Percentiles rank a stretch among this genome's conserved stretches.
Conservation (phyloP, 805 yeast species). For the Wickerhamiella nectarea region DNA sequence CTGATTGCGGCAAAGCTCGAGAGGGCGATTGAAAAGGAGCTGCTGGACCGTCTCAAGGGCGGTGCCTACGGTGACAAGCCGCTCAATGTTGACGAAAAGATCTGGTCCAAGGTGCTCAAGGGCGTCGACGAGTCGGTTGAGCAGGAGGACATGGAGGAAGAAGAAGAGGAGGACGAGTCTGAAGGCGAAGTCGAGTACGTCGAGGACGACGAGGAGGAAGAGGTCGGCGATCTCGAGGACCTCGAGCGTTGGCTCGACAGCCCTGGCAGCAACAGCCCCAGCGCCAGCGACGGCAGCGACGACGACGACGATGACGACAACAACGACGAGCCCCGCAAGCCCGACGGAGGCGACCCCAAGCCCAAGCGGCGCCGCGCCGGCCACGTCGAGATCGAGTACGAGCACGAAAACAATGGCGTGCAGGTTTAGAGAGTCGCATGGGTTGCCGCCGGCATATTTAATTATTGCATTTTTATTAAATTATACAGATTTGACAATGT, state of each 20-base stretch:
- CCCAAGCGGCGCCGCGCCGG: slow-evolving; percentile 30
- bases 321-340: slow-evolving; percentile 25
- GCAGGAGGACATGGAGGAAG: slow-evolving; percentile 37
- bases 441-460: background rate
- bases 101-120: slow-evolving; percentile 85
- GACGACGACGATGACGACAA: slow-evolving; percentile 26
- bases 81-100: slow-evolving; percentile 84
- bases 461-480: background rate
- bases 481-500: slow-evolving; percentile 1
- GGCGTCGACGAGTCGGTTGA: slow-evolving; percentile 60
- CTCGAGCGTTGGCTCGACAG: slow-evolving; percentile 66
- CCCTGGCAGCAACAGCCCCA: slow-evolving; percentile 16
- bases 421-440: slow-evolving; percentile 11
- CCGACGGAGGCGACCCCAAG: slow-evolving; percentile 26
- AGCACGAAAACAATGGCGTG: slow-evolving; percentile 38
- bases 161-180: slow-evolving; percentile 36
- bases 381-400: slow-evolving; percentile 74
- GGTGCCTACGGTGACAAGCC: slow-evolving; percentile 99
- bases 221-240: slow-evolving; percentile 81
- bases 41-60: slow-evolving; percentile 84
- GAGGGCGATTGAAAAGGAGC: slow-evolving; percentile 89
- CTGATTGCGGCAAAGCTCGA: slow-evolving; percentile 93
- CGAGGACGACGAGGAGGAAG: slow-evolving; percentile 67
- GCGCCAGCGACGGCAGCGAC: slow-evolving; percentile 26
- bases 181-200: slow-evolving; percentile 78